Evolutionary conservation across 2,329 filamentous ascomycete species (phyloP), one percentile per base, ranked within the genome.

Genomic region (Ophiostoma triangulosporum): DNA sequence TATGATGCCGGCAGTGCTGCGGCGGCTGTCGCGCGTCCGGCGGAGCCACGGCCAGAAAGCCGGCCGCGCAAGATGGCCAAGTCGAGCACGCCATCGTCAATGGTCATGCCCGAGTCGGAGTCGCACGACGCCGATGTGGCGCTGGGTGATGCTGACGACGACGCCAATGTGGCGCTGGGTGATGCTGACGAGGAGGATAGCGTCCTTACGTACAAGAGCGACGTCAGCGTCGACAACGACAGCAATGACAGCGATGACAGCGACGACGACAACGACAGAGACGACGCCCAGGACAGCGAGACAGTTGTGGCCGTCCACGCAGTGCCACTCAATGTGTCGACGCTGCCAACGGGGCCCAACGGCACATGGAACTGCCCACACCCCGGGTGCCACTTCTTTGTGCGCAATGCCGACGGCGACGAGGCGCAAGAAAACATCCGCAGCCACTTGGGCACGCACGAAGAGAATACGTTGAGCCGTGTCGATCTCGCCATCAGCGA

Each of bases 341-440:
- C 69, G 7, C 66, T 64, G 3, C 72, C 78, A 0, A 69, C 72
- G 32, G 81, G 78, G 0, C 76, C 79, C 0, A 73, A 80, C 55
- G 76, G 82, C 52, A 80, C 79, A 0, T 88, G 84, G 83, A 70
- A 69, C 1, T 88, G 84, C 61, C 74, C 75, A 4, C 73, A 83
- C 57, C 76, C 80, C 11, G 80, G 75, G 24, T 88, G 84, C 61
- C 68, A 68, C 35, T 81, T 81, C 59, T 72, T 81, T 38, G 78
- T 87, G 11, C 81, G 81, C 57, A 54, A 52, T 11, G 57, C 57
- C 6, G 53, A 22, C 17, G 17, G 50, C 20, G 53, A 51, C 15
- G 50, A 50, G n/a, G 48, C 77, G 24, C 74, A 78, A 55, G 67
- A 71, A 4, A 66, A 77, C 9, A 83, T 88, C 46, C 71, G 70